Evolutionary conservation across 2,329 filamentous ascomycete genomes (phyloP).

Genomic region (Aspergillus caelatus): DNA sequence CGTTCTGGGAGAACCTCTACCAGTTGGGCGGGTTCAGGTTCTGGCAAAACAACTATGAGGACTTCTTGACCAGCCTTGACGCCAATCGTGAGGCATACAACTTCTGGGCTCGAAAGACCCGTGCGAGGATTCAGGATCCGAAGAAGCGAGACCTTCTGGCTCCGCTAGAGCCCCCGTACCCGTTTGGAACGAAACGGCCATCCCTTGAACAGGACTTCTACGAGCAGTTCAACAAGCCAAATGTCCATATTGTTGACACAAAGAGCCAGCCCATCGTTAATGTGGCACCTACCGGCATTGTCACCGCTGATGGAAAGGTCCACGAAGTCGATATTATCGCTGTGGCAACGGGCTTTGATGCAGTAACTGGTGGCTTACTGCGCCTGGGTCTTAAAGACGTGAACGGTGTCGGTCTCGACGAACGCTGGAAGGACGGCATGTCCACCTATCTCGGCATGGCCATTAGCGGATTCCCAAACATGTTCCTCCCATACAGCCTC

Average conservation of each 20-base stretch:
- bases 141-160: neutral
- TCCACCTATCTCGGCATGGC: constrained; percentile 43
- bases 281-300: neutral
- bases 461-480: constrained; percentile 44
- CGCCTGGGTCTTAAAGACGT: constrained; percentile 37
- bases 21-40: neutral
- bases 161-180: neutral
- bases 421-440: constrained; percentile 32
- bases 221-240: neutral
- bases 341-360: constrained; percentile 44
- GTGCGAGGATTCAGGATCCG: neutral
- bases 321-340: constrained; percentile 42
- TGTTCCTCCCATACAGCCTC: constrained; percentile 54
- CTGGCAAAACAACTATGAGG: neutral
- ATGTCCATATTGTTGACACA: neutral
- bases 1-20: neutral
- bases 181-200: neutral
- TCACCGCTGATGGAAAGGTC: constrained; percentile 31
- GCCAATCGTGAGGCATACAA: neutral
- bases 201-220: neutral
- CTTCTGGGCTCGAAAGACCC: neutral
- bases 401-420: constrained; percentile 29
- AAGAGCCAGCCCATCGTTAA: neutral
- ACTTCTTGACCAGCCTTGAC: neutral
- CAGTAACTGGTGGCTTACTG: constrained; percentile 11